These are phyloP conservation scores for Aspergillus sp. DNA, from an alignment of 2,329 filamentous ascomycete species.

Conservation along the genomic window DNA sequence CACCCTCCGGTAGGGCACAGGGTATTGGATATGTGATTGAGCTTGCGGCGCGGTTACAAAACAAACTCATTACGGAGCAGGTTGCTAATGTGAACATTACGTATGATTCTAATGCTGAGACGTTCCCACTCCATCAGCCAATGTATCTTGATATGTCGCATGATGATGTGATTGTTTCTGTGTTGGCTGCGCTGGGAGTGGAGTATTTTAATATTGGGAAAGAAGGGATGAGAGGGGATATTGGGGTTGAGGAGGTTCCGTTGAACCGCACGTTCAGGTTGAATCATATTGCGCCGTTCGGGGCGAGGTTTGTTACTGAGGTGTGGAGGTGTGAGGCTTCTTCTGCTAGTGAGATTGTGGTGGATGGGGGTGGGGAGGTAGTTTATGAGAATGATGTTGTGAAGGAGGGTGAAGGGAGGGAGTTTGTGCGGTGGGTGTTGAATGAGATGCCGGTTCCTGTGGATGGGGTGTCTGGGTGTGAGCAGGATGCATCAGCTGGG, in stretches of 20 bases:
- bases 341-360: conserved; percentile 31
- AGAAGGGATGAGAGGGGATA: conserved; percentile 26
- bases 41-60: conserved; percentile 52
- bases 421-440: conserved; percentile 36
- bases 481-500: background rate
- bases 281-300: conserved; percentile 57
- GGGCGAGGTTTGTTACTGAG: conserved; percentile 57
- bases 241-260: conserved; percentile 33
- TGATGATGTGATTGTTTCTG: conserved; percentile 55
- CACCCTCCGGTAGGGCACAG: conserved; percentile 55
- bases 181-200: conserved; percentile 55
- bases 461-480: conserved; percentile 30
- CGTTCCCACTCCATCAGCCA: conserved; percentile 52
- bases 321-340: conserved; percentile 53
- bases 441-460: conserved; percentile 34
- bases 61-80: conserved; percentile 50
- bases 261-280: conserved; percentile 54
- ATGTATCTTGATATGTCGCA: conserved; percentile 59
- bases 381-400: conserved; percentile 28
- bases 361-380: conserved; percentile 35
- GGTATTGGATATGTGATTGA: conserved; percentile 58
- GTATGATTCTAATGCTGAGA: conserved; percentile 47
- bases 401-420: background rate
- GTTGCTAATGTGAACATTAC: conserved; percentile 57
- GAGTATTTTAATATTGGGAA: conserved; percentile 52